These are phyloP conservation scores for Brasenia schreberi DNA, from an alignment of 164 flowering plant species.

Conservation along the genomic window DNA sequence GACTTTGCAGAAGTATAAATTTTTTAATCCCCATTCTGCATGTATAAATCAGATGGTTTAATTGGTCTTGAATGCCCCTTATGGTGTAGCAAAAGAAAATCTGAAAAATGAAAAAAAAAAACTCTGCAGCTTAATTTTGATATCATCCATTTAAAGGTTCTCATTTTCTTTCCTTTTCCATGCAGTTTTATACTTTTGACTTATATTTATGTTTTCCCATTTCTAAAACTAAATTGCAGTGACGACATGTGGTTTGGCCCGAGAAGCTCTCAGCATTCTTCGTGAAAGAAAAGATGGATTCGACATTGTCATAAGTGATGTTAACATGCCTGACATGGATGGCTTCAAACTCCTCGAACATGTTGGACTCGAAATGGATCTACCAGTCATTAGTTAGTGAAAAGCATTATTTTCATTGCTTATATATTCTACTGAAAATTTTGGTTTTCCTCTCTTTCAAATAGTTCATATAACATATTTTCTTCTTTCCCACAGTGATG, in stretches of 20 bases:
- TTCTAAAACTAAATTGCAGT: constrained; percentile 31
- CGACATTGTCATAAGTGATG: constrained; percentile 97
- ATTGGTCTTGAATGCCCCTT: neutral
- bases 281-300: constrained; percentile 79
- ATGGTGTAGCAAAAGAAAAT: neutral
- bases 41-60: too few species aligned
- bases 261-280: constrained; percentile 64
- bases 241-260: constrained; percentile 77
- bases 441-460: neutral
- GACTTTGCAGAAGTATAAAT: too few species aligned
- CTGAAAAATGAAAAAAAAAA: too few species aligned
- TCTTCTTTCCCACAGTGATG: constrained; percentile 57
- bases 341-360: constrained; percentile 93
- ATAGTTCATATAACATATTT: neutral
- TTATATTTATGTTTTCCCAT: too few species aligned
- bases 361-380: constrained; percentile 97
- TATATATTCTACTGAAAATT: neutral
- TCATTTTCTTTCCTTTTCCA: neutral
- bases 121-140: neutral
- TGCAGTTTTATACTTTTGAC: neutral
- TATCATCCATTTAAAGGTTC: neutral
- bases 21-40: too few species aligned
- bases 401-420: neutral
- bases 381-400: constrained; percentile 87
- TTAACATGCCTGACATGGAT: constrained; percentile 99